Evolutionary conservation across 768 basidiomycete genomes (phyloP).

Genomic region (Auricularia heimuer): DNA sequence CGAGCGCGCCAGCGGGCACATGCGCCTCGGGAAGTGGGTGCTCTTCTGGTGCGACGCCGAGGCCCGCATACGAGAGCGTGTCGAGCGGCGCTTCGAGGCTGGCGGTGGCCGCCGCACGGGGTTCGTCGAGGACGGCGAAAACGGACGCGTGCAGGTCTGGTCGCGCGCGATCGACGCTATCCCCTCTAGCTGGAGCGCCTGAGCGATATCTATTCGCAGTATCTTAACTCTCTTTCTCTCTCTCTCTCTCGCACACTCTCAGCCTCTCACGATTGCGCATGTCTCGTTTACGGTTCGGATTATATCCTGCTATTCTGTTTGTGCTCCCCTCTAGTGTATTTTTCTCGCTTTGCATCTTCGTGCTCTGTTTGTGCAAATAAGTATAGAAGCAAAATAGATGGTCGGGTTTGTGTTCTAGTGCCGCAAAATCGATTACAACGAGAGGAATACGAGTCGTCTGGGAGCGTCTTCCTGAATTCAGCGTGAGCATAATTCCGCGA

Average conservation of each 20-base stretch:
- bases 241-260: background rate
- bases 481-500: background rate
- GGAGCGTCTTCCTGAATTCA: background rate
- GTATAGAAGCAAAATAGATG: background rate
- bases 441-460: background rate
- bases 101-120: slow-evolving; percentile 54
- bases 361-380: background rate
- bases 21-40: slow-evolving; percentile 79
- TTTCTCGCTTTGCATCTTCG: background rate
- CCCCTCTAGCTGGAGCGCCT: slow-evolving; percentile 67
- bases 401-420: background rate
- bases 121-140: slow-evolving; percentile 69
- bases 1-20: slow-evolving; percentile 86
- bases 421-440: background rate
- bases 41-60: slow-evolving; percentile 99
- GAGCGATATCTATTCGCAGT: background rate
- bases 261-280: background rate
- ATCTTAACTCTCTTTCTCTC: background rate
- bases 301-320: background rate
- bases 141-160: slow-evolving; percentile 62
- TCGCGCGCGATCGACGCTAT: slow-evolving; percentile 54
- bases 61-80: slow-evolving; percentile 50
- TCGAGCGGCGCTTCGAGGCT: slow-evolving; percentile 28
- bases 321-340: background rate
- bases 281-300: background rate